A percentile compares a stretch with the other conserved stretches of the same genome.
These are phyloP conservation scores for Leccinum longicurvipes DNA, from an alignment of 768 basidiomycete species.

Conservation along the genomic window DNA sequence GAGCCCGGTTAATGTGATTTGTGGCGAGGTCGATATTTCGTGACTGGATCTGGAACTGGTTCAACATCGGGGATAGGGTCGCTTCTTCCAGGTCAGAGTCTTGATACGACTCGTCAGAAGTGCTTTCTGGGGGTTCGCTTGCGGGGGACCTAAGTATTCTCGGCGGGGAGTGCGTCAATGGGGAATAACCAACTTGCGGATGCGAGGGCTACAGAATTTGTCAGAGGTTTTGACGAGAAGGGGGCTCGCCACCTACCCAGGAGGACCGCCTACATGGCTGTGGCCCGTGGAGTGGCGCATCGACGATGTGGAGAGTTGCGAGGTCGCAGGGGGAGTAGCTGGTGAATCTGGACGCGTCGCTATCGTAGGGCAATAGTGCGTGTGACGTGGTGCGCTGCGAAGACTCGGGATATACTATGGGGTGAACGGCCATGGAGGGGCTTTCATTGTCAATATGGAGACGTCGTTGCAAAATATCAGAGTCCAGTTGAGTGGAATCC, in stretches of 20 bases:
- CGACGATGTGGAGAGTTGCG: conserved; percentile 5
- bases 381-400: conserved; percentile 31
- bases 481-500: conserved; percentile 24
- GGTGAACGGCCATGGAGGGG: not conserved
- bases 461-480: conserved; percentile 23
- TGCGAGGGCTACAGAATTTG: conserved; percentile 19
- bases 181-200: conserved; percentile 10
- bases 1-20: conserved; percentile 7
- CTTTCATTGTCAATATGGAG: conserved; percentile 6
- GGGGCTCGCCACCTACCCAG: conserved; percentile 21
- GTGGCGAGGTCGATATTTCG: conserved; percentile 5
- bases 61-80: conserved; percentile 31
- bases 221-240: conserved; percentile 13
- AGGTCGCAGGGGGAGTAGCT: conserved; percentile 11
- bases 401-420: conserved; percentile 27
- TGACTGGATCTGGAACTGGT: conserved; percentile 27
- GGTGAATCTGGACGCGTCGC: conserved; percentile 11
- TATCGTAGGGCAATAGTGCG: conserved; percentile 13
- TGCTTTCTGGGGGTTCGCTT: conserved; percentile 30
- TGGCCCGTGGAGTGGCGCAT: conserved; percentile 7
- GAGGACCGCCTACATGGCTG: conserved; percentile 22
- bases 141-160: conserved; percentile 23
- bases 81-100: conserved; percentile 29
- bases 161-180: conserved; percentile 12
- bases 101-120: conserved; percentile 27